Evolutionary conservation across 2,329 filamentous ascomycete genomes (phyloP).

Genomic region (Aquanectria penicillioides): DNA sequence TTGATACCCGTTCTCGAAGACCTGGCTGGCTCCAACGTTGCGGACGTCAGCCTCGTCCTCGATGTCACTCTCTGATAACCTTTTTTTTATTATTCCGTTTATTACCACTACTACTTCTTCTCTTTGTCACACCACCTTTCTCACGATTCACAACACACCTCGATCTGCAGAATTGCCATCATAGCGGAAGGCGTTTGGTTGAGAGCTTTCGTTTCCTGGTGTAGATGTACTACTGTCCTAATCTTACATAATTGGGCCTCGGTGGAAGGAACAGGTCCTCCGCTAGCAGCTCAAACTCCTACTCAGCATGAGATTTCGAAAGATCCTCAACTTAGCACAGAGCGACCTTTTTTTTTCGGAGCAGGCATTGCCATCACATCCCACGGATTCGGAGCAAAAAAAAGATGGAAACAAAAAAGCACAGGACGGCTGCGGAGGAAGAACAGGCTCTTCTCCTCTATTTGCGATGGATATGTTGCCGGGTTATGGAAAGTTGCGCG

Average conservation of each 20-base stretch:
- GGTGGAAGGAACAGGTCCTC: slow-evolving; percentile 35
- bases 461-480: slow-evolving; percentile 22
- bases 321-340: slow-evolving; percentile 28
- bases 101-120: slow-evolving; percentile 41
- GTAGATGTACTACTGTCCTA: slow-evolving; percentile 63
- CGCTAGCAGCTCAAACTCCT: slow-evolving; percentile 34
- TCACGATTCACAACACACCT: slow-evolving; percentile 45
- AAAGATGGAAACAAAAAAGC: slow-evolving; percentile 42
- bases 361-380: slow-evolving; percentile 44
- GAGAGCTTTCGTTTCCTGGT: slow-evolving; percentile 58
- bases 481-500: slow-evolving; percentile 28
- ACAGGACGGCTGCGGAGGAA: slow-evolving; percentile 33
- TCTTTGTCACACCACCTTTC: slow-evolving; percentile 43
- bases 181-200: slow-evolving; percentile 68
- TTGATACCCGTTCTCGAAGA: slow-evolving; percentile 98
- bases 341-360: slow-evolving; percentile 31
- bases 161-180: slow-evolving; percentile 53
- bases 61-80: slow-evolving; percentile 80
- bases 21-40: slow-evolving; percentile 85
- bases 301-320: slow-evolving; percentile 35
- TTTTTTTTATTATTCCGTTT: slow-evolving; percentile 39
- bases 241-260: slow-evolving; percentile 58
- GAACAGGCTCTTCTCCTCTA: slow-evolving; percentile 36
- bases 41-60: slow-evolving; percentile 96
- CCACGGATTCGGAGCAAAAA: slow-evolving; percentile 46